A percentile compares a stretch with the other conserved stretches of the same genome.
phyloP scores from a whole-genome alignment of 495 filamentous ascomycete genomes.

The Aspergillus coremiiformis region DNA sequence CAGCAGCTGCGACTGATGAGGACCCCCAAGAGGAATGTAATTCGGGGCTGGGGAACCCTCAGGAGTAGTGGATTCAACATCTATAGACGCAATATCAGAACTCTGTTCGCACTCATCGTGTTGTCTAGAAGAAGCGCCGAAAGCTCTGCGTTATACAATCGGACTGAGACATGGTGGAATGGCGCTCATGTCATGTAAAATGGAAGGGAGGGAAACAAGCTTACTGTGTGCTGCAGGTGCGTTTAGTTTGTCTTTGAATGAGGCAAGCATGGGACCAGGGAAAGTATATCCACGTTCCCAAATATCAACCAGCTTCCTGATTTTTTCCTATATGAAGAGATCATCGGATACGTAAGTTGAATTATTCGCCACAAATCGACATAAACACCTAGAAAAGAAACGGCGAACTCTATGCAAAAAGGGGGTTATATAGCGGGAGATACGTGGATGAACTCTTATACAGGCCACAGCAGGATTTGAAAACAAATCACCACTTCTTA shows the following conservation, averaged over 20 bases:
- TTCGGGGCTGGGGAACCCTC: conserved; percentile 66
- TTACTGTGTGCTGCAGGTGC: conserved; percentile 56
- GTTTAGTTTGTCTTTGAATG: conserved; percentile 79
- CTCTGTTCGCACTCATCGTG: neutral
- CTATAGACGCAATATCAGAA: conserved; percentile 32
- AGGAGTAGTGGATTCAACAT: conserved; percentile 69
- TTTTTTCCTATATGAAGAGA: conserved; percentile 73
- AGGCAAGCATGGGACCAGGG: conserved; percentile 68
- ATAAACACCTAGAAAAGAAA: conserved; percentile 8
- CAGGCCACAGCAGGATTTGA: conserved; percentile 12
- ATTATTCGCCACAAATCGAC: conserved; percentile 28
- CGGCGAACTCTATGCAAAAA: conserved; percentile 17
- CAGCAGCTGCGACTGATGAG: conserved; percentile 23
- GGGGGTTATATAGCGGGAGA: conserved; percentile 24
- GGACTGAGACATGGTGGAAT: conserved; percentile 1
- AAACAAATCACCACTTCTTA: conserved; percentile 13
- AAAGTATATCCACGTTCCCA: conserved; percentile 96
- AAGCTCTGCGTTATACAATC: neutral
- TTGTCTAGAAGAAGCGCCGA: neutral
- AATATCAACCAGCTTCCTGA: conserved; percentile 91
- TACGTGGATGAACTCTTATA: conserved; percentile 30
- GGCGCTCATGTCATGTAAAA: neutral
- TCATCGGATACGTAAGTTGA: conserved; percentile 44
- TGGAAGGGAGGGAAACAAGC: conserved; percentile 25
- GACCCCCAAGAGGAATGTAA: conserved; percentile 30